These are phyloP conservation scores for Aristolochia californica DNA, from an alignment of 164 flowering plant species.

Conservation along the genomic window DNA sequence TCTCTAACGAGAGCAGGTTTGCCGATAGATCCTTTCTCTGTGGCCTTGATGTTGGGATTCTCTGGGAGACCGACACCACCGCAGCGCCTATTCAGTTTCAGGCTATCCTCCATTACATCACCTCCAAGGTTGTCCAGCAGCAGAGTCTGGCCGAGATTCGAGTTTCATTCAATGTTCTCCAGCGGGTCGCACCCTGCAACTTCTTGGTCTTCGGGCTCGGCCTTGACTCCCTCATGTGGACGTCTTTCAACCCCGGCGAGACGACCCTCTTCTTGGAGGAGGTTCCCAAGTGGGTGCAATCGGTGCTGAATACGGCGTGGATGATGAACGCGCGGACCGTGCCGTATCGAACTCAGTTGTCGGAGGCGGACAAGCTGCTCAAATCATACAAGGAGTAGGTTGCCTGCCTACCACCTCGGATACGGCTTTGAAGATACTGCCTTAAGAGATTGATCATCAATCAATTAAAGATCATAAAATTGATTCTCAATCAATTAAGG, in stretches of 20 bases:
- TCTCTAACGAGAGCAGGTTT: constrained; percentile 5
- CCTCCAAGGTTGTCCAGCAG: constrained; percentile 20
- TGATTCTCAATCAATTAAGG: no score
- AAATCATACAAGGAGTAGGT: no score
- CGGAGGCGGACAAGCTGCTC: no score
- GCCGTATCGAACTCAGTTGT: no score
- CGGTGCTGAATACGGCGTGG: no score
- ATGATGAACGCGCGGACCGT: no score
- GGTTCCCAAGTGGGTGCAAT: no score
- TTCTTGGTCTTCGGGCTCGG: constrained; percentile 42
- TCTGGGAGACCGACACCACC: neutral
- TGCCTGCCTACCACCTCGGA: constrained; percentile 19
- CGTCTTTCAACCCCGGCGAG: constrained; percentile 28
- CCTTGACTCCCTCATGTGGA: constrained; percentile 38
- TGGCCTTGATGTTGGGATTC: neutral
- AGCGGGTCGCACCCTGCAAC: constrained; percentile 20
- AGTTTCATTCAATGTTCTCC: constrained; percentile 24
- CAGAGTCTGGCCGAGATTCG: constrained; percentile 21
- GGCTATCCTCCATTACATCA: constrained; percentile 34
- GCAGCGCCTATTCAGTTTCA: constrained; percentile 3
- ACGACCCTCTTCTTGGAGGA: no score
- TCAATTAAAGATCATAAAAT: no score
- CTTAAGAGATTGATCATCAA: no score
- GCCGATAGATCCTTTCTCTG: constrained; percentile 10
- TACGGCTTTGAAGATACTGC: constrained; percentile 17